These are phyloP conservation scores for Wolfiporia cocos DNA, from an alignment of 1,284 basidiomycete genomes.

Conservation along the genomic window DNA sequence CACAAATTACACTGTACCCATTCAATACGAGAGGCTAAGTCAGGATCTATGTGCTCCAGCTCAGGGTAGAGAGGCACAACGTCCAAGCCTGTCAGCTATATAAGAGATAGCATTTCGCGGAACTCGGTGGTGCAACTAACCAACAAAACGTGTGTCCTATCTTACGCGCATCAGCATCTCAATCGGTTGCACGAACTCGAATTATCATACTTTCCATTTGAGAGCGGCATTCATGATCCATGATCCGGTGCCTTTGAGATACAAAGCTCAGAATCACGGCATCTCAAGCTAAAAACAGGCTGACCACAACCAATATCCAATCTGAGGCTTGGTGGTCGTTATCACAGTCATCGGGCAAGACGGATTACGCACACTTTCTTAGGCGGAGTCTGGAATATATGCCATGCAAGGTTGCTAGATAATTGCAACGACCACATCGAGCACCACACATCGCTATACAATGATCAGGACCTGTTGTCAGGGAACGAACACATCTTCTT, in stretches of 20 bases:
- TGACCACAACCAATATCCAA: constrained; percentile 66
- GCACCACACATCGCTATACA: constrained; percentile 62
- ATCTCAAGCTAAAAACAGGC: constrained; percentile 17
- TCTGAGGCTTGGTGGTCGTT: constrained; percentile 25
- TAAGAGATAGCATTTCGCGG: background rate
- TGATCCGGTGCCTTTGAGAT: constrained; percentile 46
- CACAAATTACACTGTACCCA: constrained; percentile 71
- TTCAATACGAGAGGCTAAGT: constrained; percentile 51
- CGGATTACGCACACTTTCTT: constrained; percentile 47
- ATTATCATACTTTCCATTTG: constrained; percentile 45
- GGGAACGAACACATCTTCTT: background rate
- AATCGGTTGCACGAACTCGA: constrained; percentile 25
- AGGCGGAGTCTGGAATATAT: constrained; percentile 52
- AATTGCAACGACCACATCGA: constrained; percentile 45
- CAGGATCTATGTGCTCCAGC: constrained; percentile 44
- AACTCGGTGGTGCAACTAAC: constrained; percentile 27
- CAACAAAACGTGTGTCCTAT: constrained; percentile 55
- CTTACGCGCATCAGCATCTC: no score
- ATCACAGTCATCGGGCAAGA: constrained; percentile 3
- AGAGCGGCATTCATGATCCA: constrained; percentile 61
- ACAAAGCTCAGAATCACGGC: constrained; percentile 1
- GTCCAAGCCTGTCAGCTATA: constrained; percentile 47
- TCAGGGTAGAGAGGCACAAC: constrained; percentile 64
- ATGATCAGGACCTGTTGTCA: constrained; percentile 7
- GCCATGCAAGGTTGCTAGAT: constrained; percentile 53